phyloP scores from a whole-genome alignment of 148 eudicot species.

The Spergularia bocconei region DNA sequence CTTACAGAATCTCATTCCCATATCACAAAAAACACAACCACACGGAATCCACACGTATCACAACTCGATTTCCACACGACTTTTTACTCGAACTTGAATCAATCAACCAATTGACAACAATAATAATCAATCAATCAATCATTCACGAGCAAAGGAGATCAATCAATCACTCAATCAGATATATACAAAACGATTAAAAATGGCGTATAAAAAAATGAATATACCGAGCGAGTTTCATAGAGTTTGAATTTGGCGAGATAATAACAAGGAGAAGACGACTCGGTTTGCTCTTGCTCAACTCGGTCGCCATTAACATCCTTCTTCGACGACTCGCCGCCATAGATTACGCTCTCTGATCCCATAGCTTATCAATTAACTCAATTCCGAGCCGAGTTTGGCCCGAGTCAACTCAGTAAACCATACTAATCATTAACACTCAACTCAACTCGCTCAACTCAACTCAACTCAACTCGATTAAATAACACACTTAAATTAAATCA shows the following conservation, averaged over 20 bases:
- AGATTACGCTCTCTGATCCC: slow-evolving; percentile 35
- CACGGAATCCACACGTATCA: too few species aligned
- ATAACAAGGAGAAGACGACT: slow-evolving; percentile 24
- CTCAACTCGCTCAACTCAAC: neutral
- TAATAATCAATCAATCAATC: neutral
- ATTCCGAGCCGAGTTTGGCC: slow-evolving; percentile 48
- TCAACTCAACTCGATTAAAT: neutral
- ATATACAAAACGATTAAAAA: neutral
- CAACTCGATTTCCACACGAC: too few species aligned
- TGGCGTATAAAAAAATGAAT: neutral
- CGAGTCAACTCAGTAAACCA: slow-evolving; percentile 52
- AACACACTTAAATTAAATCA: neutral
- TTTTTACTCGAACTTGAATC: too few species aligned
- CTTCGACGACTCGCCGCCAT: neutral
- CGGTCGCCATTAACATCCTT: neutral
- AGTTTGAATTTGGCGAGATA: slow-evolving; percentile 72
- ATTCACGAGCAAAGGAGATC: neutral
- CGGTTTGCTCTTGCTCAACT: slow-evolving; percentile 31
- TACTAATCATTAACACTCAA: slow-evolving; percentile 19
- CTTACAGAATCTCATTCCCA: too few species aligned
- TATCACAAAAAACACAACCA: too few species aligned
- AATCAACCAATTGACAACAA: neutral
- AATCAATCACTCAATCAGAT: slow-evolving; percentile 3
- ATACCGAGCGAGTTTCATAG: slow-evolving; percentile 92
- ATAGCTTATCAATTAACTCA: slow-evolving; percentile 30